Percentiles rank a stretch among this genome's conserved stretches.
These are phyloP conservation scores for Penicillium goetzii DNA, from an alignment of 495 filamentous ascomycete genomes.

Conservation along the genomic window DNA sequence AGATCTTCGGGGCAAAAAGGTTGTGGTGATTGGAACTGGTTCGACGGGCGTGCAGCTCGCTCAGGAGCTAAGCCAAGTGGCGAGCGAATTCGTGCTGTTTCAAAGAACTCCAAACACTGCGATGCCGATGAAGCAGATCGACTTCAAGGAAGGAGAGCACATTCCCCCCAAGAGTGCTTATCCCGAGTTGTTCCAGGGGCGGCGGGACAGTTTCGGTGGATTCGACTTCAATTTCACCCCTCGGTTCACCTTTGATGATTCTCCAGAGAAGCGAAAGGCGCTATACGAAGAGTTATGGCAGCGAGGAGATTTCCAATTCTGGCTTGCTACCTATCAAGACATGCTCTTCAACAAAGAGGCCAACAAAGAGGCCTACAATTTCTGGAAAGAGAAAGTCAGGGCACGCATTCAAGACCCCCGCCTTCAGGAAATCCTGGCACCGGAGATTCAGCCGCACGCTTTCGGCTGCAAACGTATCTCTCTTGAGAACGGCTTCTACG, in stretches of 20 bases:
- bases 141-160: too few relatives aligned
- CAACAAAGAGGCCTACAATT: slow-evolving; percentile 55
- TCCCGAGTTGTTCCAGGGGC: too few relatives aligned
- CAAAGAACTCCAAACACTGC: too few relatives aligned
- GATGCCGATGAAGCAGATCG: too few relatives aligned
- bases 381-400: slow-evolving; percentile 59
- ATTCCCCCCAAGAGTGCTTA: too few relatives aligned
- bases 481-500: slow-evolving; percentile 59
- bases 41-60: too few relatives aligned
- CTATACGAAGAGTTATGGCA: slow-evolving; percentile 53
- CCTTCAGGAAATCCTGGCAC: slow-evolving; percentile 56
- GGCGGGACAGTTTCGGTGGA: slow-evolving; percentile 32
- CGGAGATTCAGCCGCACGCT: slow-evolving; percentile 49
- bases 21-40: too few relatives aligned
- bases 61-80: too few relatives aligned
- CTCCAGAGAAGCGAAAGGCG: slow-evolving; percentile 50
- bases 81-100: too few relatives aligned
- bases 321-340: slow-evolving; percentile 58
- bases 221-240: background rate
- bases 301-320: slow-evolving; percentile 56
- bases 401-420: slow-evolving; percentile 53
- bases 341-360: slow-evolving; percentile 50
- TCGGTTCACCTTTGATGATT: slow-evolving; percentile 46
- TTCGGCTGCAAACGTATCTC: slow-evolving; percentile 61
- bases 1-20: too few relatives aligned